Evolutionary conservation across 345 rosid genomes (phyloP).

Genomic region (Populus nigra): DNA sequence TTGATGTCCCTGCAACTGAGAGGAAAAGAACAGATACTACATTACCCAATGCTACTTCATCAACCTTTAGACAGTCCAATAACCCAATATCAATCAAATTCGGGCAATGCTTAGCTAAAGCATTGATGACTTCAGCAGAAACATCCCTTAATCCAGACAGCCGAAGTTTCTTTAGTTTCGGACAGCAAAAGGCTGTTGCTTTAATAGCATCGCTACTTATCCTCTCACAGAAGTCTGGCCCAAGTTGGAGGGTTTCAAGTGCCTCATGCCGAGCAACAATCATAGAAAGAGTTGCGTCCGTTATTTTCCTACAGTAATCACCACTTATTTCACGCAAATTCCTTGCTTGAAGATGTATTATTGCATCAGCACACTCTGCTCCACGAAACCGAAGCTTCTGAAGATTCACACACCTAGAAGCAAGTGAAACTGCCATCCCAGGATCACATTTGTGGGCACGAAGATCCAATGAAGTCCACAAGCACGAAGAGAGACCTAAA

Average conservation of each 20-base stretch:
- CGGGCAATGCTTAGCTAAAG: conserved; percentile 31
- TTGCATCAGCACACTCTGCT: conserved; percentile 37
- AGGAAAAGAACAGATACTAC: conserved; percentile 29
- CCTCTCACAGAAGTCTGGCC: conserved; percentile 32
- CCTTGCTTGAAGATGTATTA: conserved; percentile 33
- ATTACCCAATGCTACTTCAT: conserved; percentile 37
- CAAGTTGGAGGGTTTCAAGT: conserved; percentile 38
- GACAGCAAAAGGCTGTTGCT: conserved; percentile 38
- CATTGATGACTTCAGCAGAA: conserved; percentile 33
- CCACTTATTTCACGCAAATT: conserved; percentile 31
- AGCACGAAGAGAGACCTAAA: conserved; percentile 36
- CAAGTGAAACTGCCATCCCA: conserved; percentile 14
- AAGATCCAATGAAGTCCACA: conserved; percentile 36
- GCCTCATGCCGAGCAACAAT: conserved; percentile 37
- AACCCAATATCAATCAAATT: conserved; percentile 33
- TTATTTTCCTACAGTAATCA: conserved; percentile 30
- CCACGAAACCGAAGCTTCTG: conserved; percentile 36
- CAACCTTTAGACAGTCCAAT: conserved; percentile 21
- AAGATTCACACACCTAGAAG: conserved; percentile 25
- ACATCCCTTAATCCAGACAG: conserved; percentile 37
- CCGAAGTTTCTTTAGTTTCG: conserved; percentile 32
- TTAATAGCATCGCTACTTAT: conserved; percentile 40
- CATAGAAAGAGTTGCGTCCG: conserved; percentile 33
- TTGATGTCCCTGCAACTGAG: conserved; percentile 36
- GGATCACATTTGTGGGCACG: conserved; percentile 29